Percentiles rank a stretch among this genome's conserved stretches.
Evolutionary conservation across 2,329 filamentous ascomycete genomes (phyloP).

Genomic region (Talaromyces pinophilus): DNA sequence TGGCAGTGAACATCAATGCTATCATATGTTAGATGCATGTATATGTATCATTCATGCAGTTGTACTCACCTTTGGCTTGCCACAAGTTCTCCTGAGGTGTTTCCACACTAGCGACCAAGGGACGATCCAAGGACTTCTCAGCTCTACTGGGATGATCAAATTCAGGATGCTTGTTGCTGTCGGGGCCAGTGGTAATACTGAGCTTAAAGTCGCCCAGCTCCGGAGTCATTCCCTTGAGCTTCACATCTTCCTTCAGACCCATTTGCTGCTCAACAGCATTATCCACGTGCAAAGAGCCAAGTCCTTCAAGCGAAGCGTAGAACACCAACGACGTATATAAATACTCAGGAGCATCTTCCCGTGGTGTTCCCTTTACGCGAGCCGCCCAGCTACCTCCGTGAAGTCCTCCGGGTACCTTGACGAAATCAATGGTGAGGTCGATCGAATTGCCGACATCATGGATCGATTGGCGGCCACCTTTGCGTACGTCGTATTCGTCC

Average conservation of each 20-base stretch:
- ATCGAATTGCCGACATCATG: constrained; percentile 85
- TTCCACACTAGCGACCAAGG: constrained; percentile 71
- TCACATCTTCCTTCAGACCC: constrained; percentile 64
- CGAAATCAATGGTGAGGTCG: constrained; percentile 88
- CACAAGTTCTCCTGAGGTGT: constrained; percentile 71
- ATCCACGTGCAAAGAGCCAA: constrained; percentile 65
- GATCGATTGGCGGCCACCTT: constrained; percentile 84
- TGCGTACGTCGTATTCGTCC: constrained; percentile 92
- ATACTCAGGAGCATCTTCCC: constrained; percentile 65
- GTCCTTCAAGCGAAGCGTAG: constrained; percentile 77
- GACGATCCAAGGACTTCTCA: constrained; percentile 72
- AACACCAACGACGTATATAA: constrained; percentile 78
- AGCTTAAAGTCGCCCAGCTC: constrained; percentile 79
- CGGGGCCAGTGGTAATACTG: constrained; percentile 70
- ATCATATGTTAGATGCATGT: not conserved
- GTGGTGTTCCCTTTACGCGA: constrained; percentile 77
- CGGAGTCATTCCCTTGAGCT: constrained; percentile 67
- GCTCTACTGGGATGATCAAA: constrained; percentile 64
- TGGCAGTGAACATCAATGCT: constrained; percentile 61
- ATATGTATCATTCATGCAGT: not conserved
- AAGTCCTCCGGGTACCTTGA: constrained; percentile 83
- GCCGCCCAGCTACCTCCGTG: constrained; percentile 92
- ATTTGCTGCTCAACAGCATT: constrained; percentile 48
- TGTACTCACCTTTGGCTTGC: constrained; percentile 69
- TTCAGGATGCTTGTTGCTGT: constrained; percentile 59